phyloP scores from a whole-genome alignment of 306 rosid genomes.

The Cyclanthera cordifolia region DNA sequence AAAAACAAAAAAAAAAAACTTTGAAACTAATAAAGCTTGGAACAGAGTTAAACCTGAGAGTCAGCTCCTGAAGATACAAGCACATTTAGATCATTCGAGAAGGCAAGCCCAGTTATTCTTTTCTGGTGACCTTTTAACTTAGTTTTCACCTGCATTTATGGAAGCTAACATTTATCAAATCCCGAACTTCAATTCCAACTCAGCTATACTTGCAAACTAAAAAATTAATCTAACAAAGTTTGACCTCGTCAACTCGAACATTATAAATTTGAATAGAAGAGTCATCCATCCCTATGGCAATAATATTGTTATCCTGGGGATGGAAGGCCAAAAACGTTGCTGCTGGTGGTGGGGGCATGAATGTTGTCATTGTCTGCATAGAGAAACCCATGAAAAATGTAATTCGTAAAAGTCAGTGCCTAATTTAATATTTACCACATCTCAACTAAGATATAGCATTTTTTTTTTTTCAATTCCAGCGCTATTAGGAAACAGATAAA shows the following conservation, averaged over 20 bases:
- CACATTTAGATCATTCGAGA: conserved; percentile 69
- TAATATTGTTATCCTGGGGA: conserved; percentile 96
- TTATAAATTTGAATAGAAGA: conserved; percentile 91
- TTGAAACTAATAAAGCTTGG: neutral
- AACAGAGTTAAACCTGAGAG: conserved; percentile 59
- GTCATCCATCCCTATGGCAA: conserved; percentile 99
- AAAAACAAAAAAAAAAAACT: neutral
- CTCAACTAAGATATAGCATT: neutral
- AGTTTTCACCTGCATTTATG: conserved; percentile 61
- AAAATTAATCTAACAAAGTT: neutral
- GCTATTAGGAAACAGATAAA: too few relatives aligned
- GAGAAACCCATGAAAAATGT: conserved; percentile 6
- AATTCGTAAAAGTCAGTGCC: neutral
- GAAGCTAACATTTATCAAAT: neutral
- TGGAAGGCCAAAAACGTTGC: conserved; percentile 98
- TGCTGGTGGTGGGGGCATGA: conserved; percentile 99
- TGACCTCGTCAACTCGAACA: conserved; percentile 92
- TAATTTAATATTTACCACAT: neutral
- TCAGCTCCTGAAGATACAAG: conserved; percentile 99
- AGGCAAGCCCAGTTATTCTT: conserved; percentile 98
- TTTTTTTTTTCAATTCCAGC: neutral
- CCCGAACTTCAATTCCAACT: neutral
- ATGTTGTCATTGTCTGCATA: conserved; percentile 95
- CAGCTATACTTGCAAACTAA: neutral
- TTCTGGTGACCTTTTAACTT: conserved; percentile 95